Base-by-base conservation (phyloP, 1,284 basidiomycete genomes). In the Moesziomyces parantarcticus region DNA sequence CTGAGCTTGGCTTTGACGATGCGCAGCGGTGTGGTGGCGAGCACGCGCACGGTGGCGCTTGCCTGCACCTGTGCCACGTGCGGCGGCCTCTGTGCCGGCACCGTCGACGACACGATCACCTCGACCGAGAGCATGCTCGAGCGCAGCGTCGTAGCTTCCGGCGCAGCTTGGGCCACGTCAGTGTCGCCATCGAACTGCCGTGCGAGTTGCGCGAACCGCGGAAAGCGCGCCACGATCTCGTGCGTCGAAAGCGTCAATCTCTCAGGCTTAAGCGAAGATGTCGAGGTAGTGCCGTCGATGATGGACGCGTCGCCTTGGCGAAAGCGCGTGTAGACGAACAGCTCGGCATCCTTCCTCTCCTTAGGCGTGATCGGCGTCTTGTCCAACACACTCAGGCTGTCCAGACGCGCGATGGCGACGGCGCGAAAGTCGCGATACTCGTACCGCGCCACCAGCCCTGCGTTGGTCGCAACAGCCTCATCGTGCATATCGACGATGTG, bases 261-360 rank as follows among this genome's bases (percentile, higher is more conserved):
- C 14, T 36, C 42, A 18, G 50, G 45, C 11, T 40, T n/a, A n/a
- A 14, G 8, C 46, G 48, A 40, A 10, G 41, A 6, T 49, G 10
- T 10, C n/a, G 3, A 1, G 52, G 7, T n/a, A 9, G 13, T 39
- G 21, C 62, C 68, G 2, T 61, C 11, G 48, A 71, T 58, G 43
- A 71, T 58, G 42, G 48, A 58, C 9, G 58, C 62, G 41, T 71
- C 62, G 1, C 58, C 43, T 9, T 61, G 25, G 20, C 58, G 63
- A 26, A 57, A 65, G 14, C 64, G 50, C 9, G 46, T 52, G 49
- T 58, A 57, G 29, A 75, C 47, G 80, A 91, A 92, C 42, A 93
- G 84, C 84, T 97, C 94, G 50, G 91, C 90, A 78, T 97, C 95
- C n/a, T 85, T 86, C 39, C 95, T 87, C 81, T 96, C 93, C 65